phyloP scores from a whole-genome alignment of 1,139 yeast genomes.

The Debaryomycetaceae sp. region DNA sequence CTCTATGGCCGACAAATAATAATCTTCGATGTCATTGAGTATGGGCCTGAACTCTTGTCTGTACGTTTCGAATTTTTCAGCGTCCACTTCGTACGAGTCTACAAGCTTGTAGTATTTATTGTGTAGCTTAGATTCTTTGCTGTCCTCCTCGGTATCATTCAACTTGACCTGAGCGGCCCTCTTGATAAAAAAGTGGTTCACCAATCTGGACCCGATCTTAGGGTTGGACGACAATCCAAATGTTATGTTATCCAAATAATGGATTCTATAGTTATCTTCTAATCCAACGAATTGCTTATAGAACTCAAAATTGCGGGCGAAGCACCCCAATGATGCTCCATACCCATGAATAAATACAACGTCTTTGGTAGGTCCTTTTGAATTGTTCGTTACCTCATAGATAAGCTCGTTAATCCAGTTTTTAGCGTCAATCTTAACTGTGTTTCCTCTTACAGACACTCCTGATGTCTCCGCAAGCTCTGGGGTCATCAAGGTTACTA shows the following conservation, averaged over 20 bases:
- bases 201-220: conserved; percentile 17
- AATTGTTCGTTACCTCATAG: conserved; percentile 25
- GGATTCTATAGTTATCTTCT: conserved; percentile 49
- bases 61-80: conserved; percentile 23
- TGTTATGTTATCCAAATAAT: conserved; percentile 80
- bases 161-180: conserved; percentile 27
- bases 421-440: conserved; percentile 22
- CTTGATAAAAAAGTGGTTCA: conserved; percentile 11
- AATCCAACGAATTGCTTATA: conserved; percentile 36
- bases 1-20: conserved; percentile 37
- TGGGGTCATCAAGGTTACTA: conserved; percentile 37
- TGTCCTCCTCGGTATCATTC: conserved; percentile 25
- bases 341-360: conserved; percentile 84
- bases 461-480: conserved; percentile 16
- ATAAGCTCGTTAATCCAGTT: conserved; percentile 37
- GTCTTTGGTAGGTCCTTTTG: conserved; percentile 26
- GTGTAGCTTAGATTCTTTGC: conserved; percentile 27
- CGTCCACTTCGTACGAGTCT: conserved; percentile 30
- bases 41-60: conserved; percentile 39
- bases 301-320: conserved; percentile 67
- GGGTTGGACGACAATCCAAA: conserved; percentile 80
- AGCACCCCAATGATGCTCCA: conserved; percentile 86
- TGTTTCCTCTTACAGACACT: conserved; percentile 14
- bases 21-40: conserved; percentile 36
- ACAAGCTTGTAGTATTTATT: conserved; percentile 43